Percentiles rank a stretch among this genome's conserved stretches.
phyloP scores from a whole-genome alignment of 306 rosid species.

The Dryas drummondii region DNA sequence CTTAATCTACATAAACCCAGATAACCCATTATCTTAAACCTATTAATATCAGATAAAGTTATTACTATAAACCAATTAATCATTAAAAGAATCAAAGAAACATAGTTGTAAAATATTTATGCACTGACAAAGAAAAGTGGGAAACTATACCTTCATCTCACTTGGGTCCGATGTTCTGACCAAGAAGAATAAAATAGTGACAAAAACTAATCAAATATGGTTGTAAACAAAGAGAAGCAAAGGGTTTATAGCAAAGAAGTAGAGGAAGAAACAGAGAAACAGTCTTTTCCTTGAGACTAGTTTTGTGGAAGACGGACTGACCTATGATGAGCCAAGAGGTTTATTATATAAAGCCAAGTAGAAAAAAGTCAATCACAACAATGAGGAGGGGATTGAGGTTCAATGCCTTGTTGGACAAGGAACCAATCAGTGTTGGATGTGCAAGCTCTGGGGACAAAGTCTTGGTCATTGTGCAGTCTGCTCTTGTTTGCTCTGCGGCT shows the following conservation, averaged over 20 bases:
- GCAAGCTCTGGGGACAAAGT: not conserved
- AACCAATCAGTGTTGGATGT: not conserved
- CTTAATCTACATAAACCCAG: too few species aligned
- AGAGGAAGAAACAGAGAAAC: constrained; percentile 20
- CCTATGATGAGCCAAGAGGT: not conserved
- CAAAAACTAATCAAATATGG: not conserved
- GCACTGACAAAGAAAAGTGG: constrained; percentile 20
- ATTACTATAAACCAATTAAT: not conserved
- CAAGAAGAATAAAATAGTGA: not conserved
- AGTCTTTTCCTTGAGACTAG: constrained; percentile 15
- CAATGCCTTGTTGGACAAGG: not conserved
- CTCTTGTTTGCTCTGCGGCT: not conserved
- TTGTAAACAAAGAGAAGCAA: not conserved
- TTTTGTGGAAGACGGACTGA: constrained; percentile 16
- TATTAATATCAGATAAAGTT: not conserved
- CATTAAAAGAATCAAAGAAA: constrained; percentile 11
- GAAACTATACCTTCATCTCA: constrained; percentile 71
- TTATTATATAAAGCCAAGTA: constrained; percentile 32
- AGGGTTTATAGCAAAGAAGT: constrained; percentile 7
- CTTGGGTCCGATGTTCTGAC: constrained; percentile 29
- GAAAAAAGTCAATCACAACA: not conserved
- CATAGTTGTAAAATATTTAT: constrained; percentile 15
- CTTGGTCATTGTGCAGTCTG: not conserved
- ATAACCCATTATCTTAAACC: too few species aligned
- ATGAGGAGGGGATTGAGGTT: not conserved